Base-by-base conservation (phyloP, 2,329 filamentous ascomycete genomes). In the Rutstroemia sp. region DNA sequence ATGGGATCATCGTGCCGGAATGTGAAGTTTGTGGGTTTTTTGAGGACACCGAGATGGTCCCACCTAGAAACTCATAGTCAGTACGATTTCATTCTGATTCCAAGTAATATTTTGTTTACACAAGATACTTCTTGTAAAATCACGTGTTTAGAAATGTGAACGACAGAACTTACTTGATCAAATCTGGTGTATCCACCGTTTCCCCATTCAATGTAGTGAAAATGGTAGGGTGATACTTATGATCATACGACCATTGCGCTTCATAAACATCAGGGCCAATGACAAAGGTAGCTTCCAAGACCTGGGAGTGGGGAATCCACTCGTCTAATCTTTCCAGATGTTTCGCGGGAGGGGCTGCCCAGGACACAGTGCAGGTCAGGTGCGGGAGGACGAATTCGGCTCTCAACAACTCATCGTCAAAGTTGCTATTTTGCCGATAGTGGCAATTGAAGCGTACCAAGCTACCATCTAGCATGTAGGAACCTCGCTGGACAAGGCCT, bases 301-400 rank as follows among this genome's bases (percentile, higher is more conserved):
- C 76, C 57, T 78, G 75, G n/a, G 77, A 73, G 59, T 77, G 74
- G 9, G 78, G 77, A 48, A 81, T 78, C 77, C 77, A 78, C 45
- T 74, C 72, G 50, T 80, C 75, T 54, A 75, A 69, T 64, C 77
- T 78, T 60, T 78, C 73, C 3, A 74, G 71, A 61, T 76, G 74
- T 27, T 73, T 73, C 30, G 72, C 69, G 8, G 77, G 76, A 56
- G 77, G 75, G 6, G 74, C 75, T 61, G 75, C 76, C 78, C 78
- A 80, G 23, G 74, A 74, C 4, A 80, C 76, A 10, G 73, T 78
- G 59, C 73, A 75, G 34, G 72, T 77, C 61, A 80, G 75, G 63
- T 80, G 77, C 8, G 76, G 72, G 49, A 81, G 68, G 1, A 76
- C 73, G 58, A 77, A 81, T 51, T 80, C 78, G 0, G 76, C 78